phyloP scores from a whole-genome alignment of 768 basidiomycete genomes.

The Calocera viscosa region DNA sequence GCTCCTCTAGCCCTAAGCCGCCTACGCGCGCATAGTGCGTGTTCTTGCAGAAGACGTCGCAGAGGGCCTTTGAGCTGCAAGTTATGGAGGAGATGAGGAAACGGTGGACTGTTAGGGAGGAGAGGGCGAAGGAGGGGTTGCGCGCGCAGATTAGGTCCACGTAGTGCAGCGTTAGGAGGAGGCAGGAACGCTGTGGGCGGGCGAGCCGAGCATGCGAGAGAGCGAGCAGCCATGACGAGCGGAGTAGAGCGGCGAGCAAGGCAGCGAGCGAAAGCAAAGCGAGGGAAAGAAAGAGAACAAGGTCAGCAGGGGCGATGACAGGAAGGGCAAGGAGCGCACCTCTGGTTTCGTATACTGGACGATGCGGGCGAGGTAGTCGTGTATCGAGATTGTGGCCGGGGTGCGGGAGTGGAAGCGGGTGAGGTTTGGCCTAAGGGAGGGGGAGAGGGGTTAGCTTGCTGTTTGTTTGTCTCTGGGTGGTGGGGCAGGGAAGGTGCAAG shows the following conservation, averaged over 20 bases:
- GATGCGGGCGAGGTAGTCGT: slow-evolving; percentile 90
- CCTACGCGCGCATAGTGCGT: slow-evolving; percentile 91
- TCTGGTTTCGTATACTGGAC: slow-evolving; percentile 93
- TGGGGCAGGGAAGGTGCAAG: no score
- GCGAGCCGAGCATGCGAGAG: no score
- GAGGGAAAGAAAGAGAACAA: slow-evolving; percentile 8
- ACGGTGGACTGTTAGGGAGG: slow-evolving; percentile 92
- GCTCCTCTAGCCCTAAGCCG: slow-evolving; percentile 79
- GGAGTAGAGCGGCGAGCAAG: no score
- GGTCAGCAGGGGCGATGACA: background rate
- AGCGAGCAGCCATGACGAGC: no score
- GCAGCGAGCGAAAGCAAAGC: no score
- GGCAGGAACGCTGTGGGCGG: slow-evolving; percentile 50
- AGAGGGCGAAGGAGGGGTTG: slow-evolving; percentile 78
- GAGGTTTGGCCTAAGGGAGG: slow-evolving; percentile 75
- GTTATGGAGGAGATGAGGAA: slow-evolving; percentile 91
- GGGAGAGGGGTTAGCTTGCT: no score
- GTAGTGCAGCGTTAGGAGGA: slow-evolving; percentile 74
- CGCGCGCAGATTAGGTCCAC: slow-evolving; percentile 89
- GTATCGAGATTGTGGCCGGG: slow-evolving; percentile 71
- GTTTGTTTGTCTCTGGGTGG: no score
- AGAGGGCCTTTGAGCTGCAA: slow-evolving; percentile 86
- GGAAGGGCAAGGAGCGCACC: slow-evolving; percentile 35
- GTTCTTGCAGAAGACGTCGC: slow-evolving; percentile 92
- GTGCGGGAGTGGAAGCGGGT: slow-evolving; percentile 95